Evolutionary conservation across 176 grass and related monocot genomes (phyloP).

Genomic region (Oropetium thomaeum): DNA sequence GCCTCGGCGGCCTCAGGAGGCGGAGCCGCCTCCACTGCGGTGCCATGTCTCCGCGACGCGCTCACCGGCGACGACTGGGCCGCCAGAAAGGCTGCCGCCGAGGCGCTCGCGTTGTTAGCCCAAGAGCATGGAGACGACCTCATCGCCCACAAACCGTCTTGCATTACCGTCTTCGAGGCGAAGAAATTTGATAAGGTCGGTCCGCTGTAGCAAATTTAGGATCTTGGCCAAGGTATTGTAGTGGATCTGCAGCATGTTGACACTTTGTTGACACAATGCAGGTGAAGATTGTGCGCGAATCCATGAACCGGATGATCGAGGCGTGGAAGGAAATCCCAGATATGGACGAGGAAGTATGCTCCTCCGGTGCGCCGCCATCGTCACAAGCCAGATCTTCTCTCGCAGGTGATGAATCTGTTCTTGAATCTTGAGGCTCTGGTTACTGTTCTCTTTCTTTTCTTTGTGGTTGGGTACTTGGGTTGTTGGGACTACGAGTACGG

Average conservation of each 20-base stretch:
- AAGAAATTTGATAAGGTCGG: constrained; percentile 88
- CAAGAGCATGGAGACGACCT: constrained; percentile 62
- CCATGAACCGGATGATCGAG: constrained; percentile 89
- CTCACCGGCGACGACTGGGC: constrained; percentile 89
- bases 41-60: constrained; percentile 72
- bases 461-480: too few relatives aligned
- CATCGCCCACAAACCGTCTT: constrained; percentile 57
- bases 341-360: constrained; percentile 46
- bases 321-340: constrained; percentile 92
- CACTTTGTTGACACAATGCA: constrained; percentile 45
- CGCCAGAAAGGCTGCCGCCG: constrained; percentile 75
- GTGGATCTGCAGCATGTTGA: constrained; percentile 36
- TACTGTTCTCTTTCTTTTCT: not conserved
- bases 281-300: constrained; percentile 93
- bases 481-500: too few relatives aligned
- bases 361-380: constrained; percentile 12
- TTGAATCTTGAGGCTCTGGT: not conserved
- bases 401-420: constrained; percentile 46
- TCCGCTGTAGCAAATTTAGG: not conserved
- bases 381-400: constrained; percentile 48
- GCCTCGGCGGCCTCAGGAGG: constrained; percentile 51
- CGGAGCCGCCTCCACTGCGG: constrained; percentile 45
- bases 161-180: constrained; percentile 76
- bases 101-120: constrained; percentile 68
- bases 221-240: not conserved